Evolutionary conservation across 495 filamentous ascomycete species (phyloP), one percentile per base, ranked within the genome.

Genomic region (Hyphodiscus hymeniophilus): DNA sequence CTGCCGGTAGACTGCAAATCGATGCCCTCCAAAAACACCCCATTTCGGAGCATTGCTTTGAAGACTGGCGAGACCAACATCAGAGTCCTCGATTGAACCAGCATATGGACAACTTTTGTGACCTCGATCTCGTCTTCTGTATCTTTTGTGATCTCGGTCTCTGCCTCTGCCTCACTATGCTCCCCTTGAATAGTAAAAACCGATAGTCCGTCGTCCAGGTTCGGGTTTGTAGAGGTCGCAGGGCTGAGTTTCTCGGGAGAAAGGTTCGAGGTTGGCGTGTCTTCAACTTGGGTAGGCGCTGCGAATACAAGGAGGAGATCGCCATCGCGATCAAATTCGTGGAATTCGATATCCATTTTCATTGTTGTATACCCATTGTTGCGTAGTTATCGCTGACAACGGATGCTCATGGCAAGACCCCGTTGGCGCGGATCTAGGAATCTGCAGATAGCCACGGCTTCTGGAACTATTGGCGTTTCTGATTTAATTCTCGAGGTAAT

Each of bases 41-140:
- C 33, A 15, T 40, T 18, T 3, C 35, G 26, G 0, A 54, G 32
- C 44, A 54, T 44, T 1, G 51, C 51, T 21, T 42, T 46, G 54
- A 80, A 77, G 7, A 68, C 52, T 1, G 67, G 57, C 1, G 73
- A 81, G 2, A 69, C 66, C 16, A 76, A 50, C 2, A 55, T 62
- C 15, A 80, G 54, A 51, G 79, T 72, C 24, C 66, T 70, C 1
- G 74, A 74, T 12, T 73, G 79, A 7, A 76, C 71, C 36, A 67
- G 71, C 40, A 45, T 48, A 17, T 38, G 45, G 15, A 48, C 31
- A 13, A 44, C 45, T 15, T 32, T 33, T 18, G 17, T n/a, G 26
- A 12, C 1, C 26, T 32, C 31, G 10, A 24, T 15, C 33, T 13
- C 16, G 6, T 36, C 33, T n/a, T 16, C 38, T n/a, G 34, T 11